Evolutionary conservation across 2,329 filamentous ascomycete species (phyloP).

Genomic region (Aureobasidium namibiae): DNA sequence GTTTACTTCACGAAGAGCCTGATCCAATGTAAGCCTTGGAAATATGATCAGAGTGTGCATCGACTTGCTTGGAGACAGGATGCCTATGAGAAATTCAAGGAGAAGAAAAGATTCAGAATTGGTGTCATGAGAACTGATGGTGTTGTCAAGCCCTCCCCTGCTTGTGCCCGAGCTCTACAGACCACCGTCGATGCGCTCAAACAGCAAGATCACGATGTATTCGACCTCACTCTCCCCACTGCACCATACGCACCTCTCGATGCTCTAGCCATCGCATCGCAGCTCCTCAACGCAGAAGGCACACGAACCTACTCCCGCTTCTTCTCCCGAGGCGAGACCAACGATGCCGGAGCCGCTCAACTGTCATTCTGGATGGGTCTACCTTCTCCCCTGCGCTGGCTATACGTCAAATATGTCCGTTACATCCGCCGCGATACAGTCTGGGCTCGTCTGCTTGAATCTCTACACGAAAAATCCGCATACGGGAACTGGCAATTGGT

Average conservation of each 20-base stretch:
- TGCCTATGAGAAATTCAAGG: constrained; percentile 52
- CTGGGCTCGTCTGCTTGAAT: constrained; percentile 68
- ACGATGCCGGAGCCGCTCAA: constrained; percentile 68
- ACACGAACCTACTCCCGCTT: constrained; percentile 70
- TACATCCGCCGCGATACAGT: constrained; percentile 68
- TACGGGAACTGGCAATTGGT: constrained; percentile 79
- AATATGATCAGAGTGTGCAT: constrained; percentile 77
- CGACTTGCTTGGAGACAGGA: constrained; percentile 70
- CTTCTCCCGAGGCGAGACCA: constrained; percentile 68
- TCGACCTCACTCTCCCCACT: constrained; percentile 58
- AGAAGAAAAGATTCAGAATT: constrained; percentile 58
- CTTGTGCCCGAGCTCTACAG: constrained; percentile 68
- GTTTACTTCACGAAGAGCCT: constrained; percentile 74
- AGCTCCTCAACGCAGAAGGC: constrained; percentile 78
- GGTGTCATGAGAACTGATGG: constrained; percentile 65
- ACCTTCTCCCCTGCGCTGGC: constrained; percentile 64
- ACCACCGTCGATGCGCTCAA: constrained; percentile 61
- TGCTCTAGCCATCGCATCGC: constrained; percentile 66
- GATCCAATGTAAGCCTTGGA: constrained; percentile 78
- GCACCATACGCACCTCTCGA: constrained; percentile 53
- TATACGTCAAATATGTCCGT: constrained; percentile 86
- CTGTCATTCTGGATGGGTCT: constrained; percentile 67
- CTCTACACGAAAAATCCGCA: constrained; percentile 66
- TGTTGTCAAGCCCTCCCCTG: constrained; percentile 79
- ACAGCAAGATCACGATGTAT: constrained; percentile 66